These are phyloP conservation scores for Miscanthus lutarioriparius DNA, from an alignment of 176 grass and related monocot genomes.

Conservation along the genomic window DNA sequence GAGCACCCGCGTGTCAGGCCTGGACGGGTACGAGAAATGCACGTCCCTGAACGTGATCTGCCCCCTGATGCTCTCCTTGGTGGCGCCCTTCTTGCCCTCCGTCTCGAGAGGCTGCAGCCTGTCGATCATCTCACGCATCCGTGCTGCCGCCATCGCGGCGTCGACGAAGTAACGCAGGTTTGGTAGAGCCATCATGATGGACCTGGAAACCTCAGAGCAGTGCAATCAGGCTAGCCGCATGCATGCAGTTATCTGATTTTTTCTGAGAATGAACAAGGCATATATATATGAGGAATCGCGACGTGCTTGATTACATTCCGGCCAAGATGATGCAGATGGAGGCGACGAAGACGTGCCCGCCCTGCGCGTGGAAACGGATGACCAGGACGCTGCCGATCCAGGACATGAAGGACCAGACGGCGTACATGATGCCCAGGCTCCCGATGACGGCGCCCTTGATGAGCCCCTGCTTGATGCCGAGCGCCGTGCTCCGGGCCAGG, in stretches of 20 bases:
- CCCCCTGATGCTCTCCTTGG: slow-evolving; percentile 11
- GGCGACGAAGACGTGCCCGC: slow-evolving; percentile 61
- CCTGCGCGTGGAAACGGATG: slow-evolving; percentile 47
- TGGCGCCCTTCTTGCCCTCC: slow-evolving; percentile 36
- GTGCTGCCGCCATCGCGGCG: slow-evolving; percentile 20
- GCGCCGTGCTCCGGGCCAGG: slow-evolving; percentile 43
- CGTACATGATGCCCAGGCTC: slow-evolving; percentile 54
- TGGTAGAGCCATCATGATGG: slow-evolving; percentile 37
- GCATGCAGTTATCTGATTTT: too few relatives aligned
- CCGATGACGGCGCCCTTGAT: slow-evolving; percentile 58
- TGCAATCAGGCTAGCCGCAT: too few relatives aligned
- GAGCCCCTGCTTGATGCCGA: slow-evolving; percentile 56
- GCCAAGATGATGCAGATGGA: slow-evolving; percentile 54
- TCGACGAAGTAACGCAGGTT: slow-evolving; percentile 52
- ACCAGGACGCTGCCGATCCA: slow-evolving; percentile 55
- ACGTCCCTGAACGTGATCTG: slow-evolving; percentile 49
- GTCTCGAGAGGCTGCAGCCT: slow-evolving; percentile 11
- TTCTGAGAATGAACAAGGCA: too few relatives aligned
- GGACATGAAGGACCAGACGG: slow-evolving; percentile 54
- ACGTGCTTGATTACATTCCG: slow-evolving; percentile 25
- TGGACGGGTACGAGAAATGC: slow-evolving; percentile 56
- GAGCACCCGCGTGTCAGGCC: slow-evolving; percentile 46
- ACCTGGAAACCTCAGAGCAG: slow-evolving; percentile 7
- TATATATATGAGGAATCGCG: too few relatives aligned
- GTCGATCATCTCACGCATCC: slow-evolving; percentile 44